Conservation (phyloP, 768 basidiomycete species). For the Lepiota venenata region DNA sequence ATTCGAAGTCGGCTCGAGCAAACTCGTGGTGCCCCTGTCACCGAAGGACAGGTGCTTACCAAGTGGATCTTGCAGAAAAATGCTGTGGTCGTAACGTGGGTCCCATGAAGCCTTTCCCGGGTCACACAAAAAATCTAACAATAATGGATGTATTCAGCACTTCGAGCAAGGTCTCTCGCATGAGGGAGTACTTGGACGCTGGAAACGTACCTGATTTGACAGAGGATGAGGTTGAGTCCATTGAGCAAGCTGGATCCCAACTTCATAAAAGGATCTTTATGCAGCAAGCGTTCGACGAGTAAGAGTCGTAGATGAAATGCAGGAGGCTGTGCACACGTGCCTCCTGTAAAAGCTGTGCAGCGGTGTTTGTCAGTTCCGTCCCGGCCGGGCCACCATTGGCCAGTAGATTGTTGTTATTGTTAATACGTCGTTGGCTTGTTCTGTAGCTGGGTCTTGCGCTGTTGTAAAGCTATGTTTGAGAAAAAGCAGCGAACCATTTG, state of each 20-base stretch:
- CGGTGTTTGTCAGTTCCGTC: neutral
- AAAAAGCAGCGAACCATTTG: too few species aligned
- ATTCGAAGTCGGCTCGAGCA: slow-evolving; percentile 51
- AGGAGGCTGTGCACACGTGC: too few species aligned
- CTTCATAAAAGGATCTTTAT: slow-evolving; percentile 42
- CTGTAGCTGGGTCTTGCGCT: neutral
- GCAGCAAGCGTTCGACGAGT: slow-evolving; percentile 34
- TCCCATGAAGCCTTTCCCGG: slow-evolving; percentile 2
- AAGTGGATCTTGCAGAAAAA: slow-evolving; percentile 68
- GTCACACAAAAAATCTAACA: neutral
- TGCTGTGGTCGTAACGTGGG: slow-evolving; percentile 64
- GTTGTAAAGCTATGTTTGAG: too few species aligned
- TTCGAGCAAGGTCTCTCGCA: slow-evolving; percentile 42
- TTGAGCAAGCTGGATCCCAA: slow-evolving; percentile 53
- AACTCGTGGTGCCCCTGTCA: slow-evolving; percentile 35
- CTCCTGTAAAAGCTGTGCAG: neutral
- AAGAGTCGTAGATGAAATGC: neutral
- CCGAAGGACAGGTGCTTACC: slow-evolving; percentile 60
- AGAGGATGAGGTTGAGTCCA: slow-evolving; percentile 53
- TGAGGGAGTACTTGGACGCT: slow-evolving; percentile 40
- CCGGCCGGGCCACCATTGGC: neutral
- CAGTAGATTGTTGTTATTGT: neutral
- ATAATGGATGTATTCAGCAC: slow-evolving; percentile 29
- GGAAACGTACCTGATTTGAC: slow-evolving; percentile 49
- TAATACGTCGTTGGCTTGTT: too few species aligned